Evolutionary conservation across 2,329 filamentous ascomycete genomes (phyloP).

Genomic region (Orbilia brochopaga): DNA sequence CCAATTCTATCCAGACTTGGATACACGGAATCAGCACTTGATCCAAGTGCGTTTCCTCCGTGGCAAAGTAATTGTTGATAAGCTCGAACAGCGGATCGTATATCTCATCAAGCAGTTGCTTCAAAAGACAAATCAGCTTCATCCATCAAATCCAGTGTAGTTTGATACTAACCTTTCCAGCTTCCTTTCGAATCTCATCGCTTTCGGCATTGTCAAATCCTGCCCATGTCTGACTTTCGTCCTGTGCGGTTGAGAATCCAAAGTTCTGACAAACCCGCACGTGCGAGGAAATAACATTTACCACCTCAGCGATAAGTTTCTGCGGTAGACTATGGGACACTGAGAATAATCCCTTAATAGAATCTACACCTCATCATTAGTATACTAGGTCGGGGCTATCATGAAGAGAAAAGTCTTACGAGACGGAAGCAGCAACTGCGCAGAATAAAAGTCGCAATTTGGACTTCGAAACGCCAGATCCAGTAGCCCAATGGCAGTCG

Average conservation of each 20-base stretch:
- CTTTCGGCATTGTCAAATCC: constrained; percentile 59
- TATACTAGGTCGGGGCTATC: not conserved
- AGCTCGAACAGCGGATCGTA: constrained; percentile 49
- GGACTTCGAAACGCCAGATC: constrained; percentile 17
- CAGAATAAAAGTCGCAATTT: constrained; percentile 31
- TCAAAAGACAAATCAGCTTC: constrained; percentile 1
- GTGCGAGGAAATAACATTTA: constrained; percentile 50
- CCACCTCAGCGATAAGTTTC: constrained; percentile 52
- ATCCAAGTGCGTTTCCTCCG: constrained; percentile 25
- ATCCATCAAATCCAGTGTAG: not conserved
- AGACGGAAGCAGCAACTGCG: constrained; percentile 5
- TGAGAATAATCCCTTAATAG: constrained; percentile 24
- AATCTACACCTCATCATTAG: constrained; percentile 3
- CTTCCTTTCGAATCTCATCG: constrained; percentile 47
- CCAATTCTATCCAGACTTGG: constrained; percentile 63
- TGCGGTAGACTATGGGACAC: constrained; percentile 50
- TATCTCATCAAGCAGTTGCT: constrained; percentile 55
- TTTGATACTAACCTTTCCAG: constrained; percentile 51
- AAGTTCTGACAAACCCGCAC: constrained; percentile 51
- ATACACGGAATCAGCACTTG: constrained; percentile 50
- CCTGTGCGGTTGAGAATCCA: constrained; percentile 56
- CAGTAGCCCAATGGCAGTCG: constrained; percentile 15
- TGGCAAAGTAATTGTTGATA: constrained; percentile 41
- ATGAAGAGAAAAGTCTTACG: not conserved
- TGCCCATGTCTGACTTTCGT: constrained; percentile 68